These are phyloP conservation scores for Sanghuangporus weigelae DNA, from an alignment of 1,284 basidiomycete species.

Conservation along the genomic window DNA sequence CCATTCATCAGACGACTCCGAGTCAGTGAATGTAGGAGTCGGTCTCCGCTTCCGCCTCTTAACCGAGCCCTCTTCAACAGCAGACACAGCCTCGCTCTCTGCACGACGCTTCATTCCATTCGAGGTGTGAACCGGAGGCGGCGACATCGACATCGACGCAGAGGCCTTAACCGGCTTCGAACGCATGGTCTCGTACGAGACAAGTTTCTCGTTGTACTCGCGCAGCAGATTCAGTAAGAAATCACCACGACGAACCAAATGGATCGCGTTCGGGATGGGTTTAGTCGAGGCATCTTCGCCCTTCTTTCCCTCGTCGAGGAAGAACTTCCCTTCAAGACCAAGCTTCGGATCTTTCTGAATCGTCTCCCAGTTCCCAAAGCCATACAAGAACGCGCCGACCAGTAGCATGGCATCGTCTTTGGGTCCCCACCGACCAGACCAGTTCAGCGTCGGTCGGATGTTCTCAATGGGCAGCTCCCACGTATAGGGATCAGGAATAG, in stretches of 20 bases:
- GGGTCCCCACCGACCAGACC: constrained; percentile 94
- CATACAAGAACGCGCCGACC: constrained; percentile 90
- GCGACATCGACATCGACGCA: constrained; percentile 42
- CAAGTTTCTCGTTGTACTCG: constrained; percentile 90
- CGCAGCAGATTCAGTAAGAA: constrained; percentile 87
- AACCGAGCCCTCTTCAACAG: constrained; percentile 62
- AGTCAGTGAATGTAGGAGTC: constrained; percentile 90
- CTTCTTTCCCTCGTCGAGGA: constrained; percentile 96
- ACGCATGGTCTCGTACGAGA: constrained; percentile 69
- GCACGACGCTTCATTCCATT: constrained; percentile 63
- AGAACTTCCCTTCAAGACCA: constrained; percentile 88
- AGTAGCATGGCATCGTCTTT: constrained; percentile 93
- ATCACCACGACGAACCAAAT: constrained; percentile 95
- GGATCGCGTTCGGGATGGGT: constrained; percentile 93
- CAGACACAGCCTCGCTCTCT: constrained; percentile 76
- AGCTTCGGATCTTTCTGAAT: constrained; percentile 89
- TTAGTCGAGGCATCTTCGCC: constrained; percentile 73
- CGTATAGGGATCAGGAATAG: constrained; percentile 62
- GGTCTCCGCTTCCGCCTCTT: constrained; percentile 77
- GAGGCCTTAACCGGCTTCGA: constrained; percentile 59
- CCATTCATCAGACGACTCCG: constrained; percentile 85
- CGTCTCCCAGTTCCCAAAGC: constrained; percentile 96
- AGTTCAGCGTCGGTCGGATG: constrained; percentile 90
- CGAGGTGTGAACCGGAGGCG: constrained; percentile 63
- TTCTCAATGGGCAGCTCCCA: constrained; percentile 91